Conservation (phyloP, 805 yeast species). For the Saitoella complicata region DNA sequence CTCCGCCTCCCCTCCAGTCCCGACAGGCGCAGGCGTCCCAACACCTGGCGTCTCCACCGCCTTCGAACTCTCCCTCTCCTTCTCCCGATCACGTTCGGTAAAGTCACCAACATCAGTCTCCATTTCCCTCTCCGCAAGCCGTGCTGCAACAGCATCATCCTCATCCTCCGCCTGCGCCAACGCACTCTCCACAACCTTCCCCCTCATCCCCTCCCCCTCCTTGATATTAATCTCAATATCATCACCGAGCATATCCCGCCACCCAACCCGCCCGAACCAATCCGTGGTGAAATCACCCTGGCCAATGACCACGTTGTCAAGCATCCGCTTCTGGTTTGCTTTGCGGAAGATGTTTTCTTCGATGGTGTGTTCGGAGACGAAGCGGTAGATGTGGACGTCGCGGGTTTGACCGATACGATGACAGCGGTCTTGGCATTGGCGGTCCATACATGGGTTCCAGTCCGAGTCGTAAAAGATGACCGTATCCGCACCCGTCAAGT, state of each 20-base stretch:
- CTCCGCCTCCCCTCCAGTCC: slow-evolving; percentile 18
- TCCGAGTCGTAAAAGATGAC: slow-evolving; percentile 96
- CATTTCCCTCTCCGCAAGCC: slow-evolving; percentile 70
- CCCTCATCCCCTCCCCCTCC: not conserved
- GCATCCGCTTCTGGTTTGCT: slow-evolving; percentile 85
- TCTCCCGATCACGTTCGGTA: slow-evolving; percentile 26
- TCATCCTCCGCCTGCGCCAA: slow-evolving; percentile 92
- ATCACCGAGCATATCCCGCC: slow-evolving; percentile 67
- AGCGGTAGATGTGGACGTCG: slow-evolving; percentile 92
- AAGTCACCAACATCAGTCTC: slow-evolving; percentile 79
- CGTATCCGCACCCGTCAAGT: slow-evolving; percentile 95
- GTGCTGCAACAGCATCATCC: slow-evolving; percentile 62
- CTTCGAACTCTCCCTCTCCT: slow-evolving; percentile 3
- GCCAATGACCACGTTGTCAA: slow-evolving; percentile 89
- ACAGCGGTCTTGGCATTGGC: slow-evolving; percentile 97
- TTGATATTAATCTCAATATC: slow-evolving; percentile 20
- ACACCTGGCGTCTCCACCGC: slow-evolving; percentile 10
- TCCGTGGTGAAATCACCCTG: slow-evolving; percentile 98
- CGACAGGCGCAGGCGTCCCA: not conserved
- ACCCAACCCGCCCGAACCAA: slow-evolving; percentile 75
- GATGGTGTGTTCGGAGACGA: slow-evolving; percentile 89
- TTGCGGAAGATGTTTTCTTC: slow-evolving; percentile 87
- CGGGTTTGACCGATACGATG: slow-evolving; percentile 97
- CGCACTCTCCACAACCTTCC: slow-evolving; percentile 32
- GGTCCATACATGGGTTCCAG: slow-evolving; percentile 99